Conservation (phyloP, 257 asterid genomes). For the Penstemon newberryi region DNA sequence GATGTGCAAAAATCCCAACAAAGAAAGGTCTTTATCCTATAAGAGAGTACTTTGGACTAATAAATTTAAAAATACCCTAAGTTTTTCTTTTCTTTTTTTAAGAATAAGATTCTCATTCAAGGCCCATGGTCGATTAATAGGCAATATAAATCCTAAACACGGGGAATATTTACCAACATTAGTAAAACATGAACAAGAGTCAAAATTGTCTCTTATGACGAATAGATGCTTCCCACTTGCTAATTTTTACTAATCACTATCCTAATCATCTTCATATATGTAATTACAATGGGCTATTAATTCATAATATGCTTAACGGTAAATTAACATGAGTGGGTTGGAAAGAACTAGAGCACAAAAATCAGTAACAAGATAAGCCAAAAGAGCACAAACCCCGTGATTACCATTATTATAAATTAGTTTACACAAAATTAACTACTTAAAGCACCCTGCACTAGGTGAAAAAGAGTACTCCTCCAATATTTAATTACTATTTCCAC, state of each 20-base stretch:
- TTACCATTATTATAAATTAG: neutral
- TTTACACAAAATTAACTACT: conserved; percentile 16
- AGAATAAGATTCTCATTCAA: too few species aligned
- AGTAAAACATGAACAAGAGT: conserved; percentile 15
- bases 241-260: conserved; percentile 28
- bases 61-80: too few species aligned
- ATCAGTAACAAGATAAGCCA: conserved; percentile 33
- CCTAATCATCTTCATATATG: conserved; percentile 12
- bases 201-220: conserved; percentile 16
- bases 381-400: conserved; percentile 51
- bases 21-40: too few species aligned
- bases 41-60: too few species aligned
- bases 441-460: conserved; percentile 45
- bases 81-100: too few species aligned
- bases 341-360: conserved; percentile 36
- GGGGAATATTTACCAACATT: neutral
- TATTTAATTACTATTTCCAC: conserved; percentile 8
- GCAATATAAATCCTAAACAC: neutral
- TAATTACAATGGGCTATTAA: conserved; percentile 21
- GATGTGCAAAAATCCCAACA: too few species aligned
- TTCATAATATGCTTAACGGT: conserved; percentile 28
- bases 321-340: conserved; percentile 27
- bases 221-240: conserved; percentile 32
- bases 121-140: too few species aligned
- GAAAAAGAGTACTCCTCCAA: neutral